Percentiles rank a stretch among this genome's conserved stretches.
Conservation (phyloP, 23 red algal species). For the Gracilariopsis chorda region DNA sequence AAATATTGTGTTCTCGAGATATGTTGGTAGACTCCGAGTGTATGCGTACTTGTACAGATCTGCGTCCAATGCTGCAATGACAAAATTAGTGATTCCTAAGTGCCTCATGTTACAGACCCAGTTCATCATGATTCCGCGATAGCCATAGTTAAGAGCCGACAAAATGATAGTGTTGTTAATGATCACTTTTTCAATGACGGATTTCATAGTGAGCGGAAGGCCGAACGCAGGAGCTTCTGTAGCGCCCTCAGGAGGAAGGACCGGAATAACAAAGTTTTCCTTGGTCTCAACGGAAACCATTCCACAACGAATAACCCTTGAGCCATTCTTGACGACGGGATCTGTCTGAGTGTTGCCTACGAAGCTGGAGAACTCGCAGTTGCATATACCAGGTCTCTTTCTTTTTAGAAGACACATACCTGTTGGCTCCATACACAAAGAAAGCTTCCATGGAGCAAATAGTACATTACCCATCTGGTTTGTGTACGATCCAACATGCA, state of each 20-base stretch:
- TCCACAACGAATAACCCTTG: conserved; percentile 91
- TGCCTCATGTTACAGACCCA: conserved; percentile 97
- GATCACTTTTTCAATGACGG: conserved; percentile 70
- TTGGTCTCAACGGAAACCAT: conserved; percentile 94
- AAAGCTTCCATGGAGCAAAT: conserved; percentile 95
- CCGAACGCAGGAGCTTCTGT: conserved; percentile 80
- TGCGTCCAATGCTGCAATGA: conserved; percentile 92
- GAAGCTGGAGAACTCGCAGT: conserved; percentile 94
- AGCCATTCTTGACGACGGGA: conserved; percentile 95
- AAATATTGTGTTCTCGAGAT: conserved; percentile 86
- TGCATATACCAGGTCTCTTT: conserved; percentile 86
- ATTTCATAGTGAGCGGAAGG: conserved; percentile 82
- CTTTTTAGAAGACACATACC: conserved; percentile 93
- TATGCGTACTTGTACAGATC: conserved; percentile 96
- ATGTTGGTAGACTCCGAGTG: conserved; percentile 79
- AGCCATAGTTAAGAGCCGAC: conserved; percentile 96
- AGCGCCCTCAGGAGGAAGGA: conserved; percentile 73
- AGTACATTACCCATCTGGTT: conserved; percentile 96
- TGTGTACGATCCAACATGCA: conserved; percentile 86
- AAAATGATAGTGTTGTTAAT: conserved; percentile 89
- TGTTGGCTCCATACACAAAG: conserved; percentile 78
- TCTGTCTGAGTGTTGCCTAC: conserved; percentile 90
- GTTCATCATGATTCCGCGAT: conserved; percentile 97
- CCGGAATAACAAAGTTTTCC: conserved; percentile 94
- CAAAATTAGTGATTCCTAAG: conserved; percentile 81